Evolutionary conservation across 2,329 filamentous ascomycete genomes (phyloP), one percentile per base, ranked within the genome.

Genomic region (Trichoderma cornu-damae): DNA sequence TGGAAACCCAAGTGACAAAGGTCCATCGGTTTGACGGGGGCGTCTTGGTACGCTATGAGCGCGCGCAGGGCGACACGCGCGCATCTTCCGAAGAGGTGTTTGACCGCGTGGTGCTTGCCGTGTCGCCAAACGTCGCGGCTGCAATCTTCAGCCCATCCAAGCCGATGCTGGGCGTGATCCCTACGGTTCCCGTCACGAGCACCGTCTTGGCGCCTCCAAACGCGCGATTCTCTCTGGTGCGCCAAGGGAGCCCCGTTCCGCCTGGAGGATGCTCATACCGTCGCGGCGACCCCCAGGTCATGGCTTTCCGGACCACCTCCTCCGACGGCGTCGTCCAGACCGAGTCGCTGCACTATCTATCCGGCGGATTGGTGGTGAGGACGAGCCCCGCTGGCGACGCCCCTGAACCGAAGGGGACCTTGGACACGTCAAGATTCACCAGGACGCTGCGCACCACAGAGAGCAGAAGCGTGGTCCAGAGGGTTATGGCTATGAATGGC

Each of bases 71-170:
- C 6, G 30, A 57, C 42, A 14, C 50, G 1, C 59, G 48, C 4
- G 12, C 57, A 14, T 11, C 62, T 18, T 28, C 32, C n/a, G 63
- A 70, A 22, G 71, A 77, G 16, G 52, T 62, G 0, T 83, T 82
- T 52, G 79, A 83, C 52, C 72, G 71, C 2, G 79, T 82, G 0
- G 68, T 84, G 22, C 68, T 84, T 1, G 80, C 79, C 0, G 78
- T 84, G 1, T 76, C 80, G 0, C 81, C 82, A 0, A 75, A 82
- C 60, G 74, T 81, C 3, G 78, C 77, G 0, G 75, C 72, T 4
- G 66, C 66, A 5, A 71, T 84, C 11, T 84, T 79, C 59, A 61
- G 66, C 1, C 77, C 77, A 0, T 62, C 81, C 2, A 60, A 61
- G 2, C 50, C 69, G 4, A 61, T 67, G 3, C 69, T 81, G 61